Base-by-base conservation (phyloP, 1,284 basidiomycete genomes). In the Cryptococcus jaspeensis region DNA sequence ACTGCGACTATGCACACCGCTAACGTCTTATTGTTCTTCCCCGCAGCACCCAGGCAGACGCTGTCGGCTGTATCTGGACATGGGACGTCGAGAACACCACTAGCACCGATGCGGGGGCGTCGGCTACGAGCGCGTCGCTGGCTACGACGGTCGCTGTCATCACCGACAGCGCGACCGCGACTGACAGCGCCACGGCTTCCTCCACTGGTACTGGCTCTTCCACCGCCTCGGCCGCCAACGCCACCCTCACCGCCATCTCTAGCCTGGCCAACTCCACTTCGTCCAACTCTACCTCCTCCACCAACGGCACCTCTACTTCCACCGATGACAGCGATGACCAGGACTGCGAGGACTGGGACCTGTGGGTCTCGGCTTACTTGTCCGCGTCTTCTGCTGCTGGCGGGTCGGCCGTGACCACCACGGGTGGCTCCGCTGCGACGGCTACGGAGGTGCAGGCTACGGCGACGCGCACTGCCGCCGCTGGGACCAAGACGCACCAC, bases 31-130 rank as follows among this genome's bases (percentile, higher is more conserved):
- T 32, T 9, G 28, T 9, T 32, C 28, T 36, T 53, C 32, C 16
- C 12, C 11, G 13, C 43, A 69, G 67, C n/a, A 65, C 65, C 44
- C 58, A 62, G 9, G 41, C 53, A 1, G 53, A 53, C n/a, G 59
- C 61, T 2, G 64, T 61, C 11, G 71, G 71, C 23, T 74, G 72
- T 56, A 58, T 71, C 25, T 72, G 70, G 68, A 60, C 68, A 15
- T 74, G 72, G 71, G 52, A 57, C 45, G 61, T 55, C 13, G 38
- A 54, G n/a, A 44, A 46, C 38, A 25, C 44, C 6, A 48, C 52
- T 40, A 45, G 49, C 12, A 22, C 47, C 40, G 50, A 46, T 23
- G 28, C 37, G 25, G 47, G 44, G 32, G 43, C 52, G 40, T 35
- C 50, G 7, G 36, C 44, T 15, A 43, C 52, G 11, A 50, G 46